Base-by-base conservation (phyloP, 2,329 filamentous ascomycete genomes). In the Penicillium olsonii region DNA sequence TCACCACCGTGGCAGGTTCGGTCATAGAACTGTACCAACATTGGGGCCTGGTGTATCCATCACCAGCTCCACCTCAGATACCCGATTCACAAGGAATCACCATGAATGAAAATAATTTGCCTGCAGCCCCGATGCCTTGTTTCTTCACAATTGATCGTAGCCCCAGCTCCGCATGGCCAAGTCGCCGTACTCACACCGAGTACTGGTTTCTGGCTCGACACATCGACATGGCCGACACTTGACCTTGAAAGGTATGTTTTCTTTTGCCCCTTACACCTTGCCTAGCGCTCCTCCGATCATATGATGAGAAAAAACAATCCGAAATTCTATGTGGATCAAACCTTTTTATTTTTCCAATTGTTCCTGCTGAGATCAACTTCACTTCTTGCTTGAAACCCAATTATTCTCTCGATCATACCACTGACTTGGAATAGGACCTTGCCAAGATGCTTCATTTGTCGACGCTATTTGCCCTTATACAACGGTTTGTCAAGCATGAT, bases 401-500 rank as follows among this genome's bases (percentile, higher is more conserved):
- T 35, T 19, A 18, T 9, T 24, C 24, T 27, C 24, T 45, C 43
- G 20, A 29, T 43, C 38, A 22, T 31, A 47, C 42, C 50, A 52
- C 57, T 64, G 38, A 61, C 53, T 26, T 24, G 17, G 37, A 22
- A 18, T 53, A 84, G 92, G 61, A 96, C 97, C n/a, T n/a, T n/a
- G n/a, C n/a, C n/a, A n/a, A n/a, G n/a, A n/a, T n/a, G n/a, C n/a
- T n/a, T n/a, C n/a, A n/a, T n/a, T n/a, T n/a, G n/a, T n/a, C n/a
- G n/a, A n/a, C n/a, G n/a, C n/a, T n/a, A n/a, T n/a, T n/a, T n/a
- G n/a, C n/a, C 53, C 96, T 97, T 68, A 99, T 68, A 99, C 94
- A 0, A 51, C 87, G 87, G 60, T 87, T 99, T 62, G 82, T 91
- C 24, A 89, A 90, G 56, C 90, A 97, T n/a, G n/a, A n/a, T n/a